Percentiles rank a stretch among this genome's conserved stretches.
Conservation (phyloP, 768 basidiomycete species). For the Termitomyces sp. region DNA sequence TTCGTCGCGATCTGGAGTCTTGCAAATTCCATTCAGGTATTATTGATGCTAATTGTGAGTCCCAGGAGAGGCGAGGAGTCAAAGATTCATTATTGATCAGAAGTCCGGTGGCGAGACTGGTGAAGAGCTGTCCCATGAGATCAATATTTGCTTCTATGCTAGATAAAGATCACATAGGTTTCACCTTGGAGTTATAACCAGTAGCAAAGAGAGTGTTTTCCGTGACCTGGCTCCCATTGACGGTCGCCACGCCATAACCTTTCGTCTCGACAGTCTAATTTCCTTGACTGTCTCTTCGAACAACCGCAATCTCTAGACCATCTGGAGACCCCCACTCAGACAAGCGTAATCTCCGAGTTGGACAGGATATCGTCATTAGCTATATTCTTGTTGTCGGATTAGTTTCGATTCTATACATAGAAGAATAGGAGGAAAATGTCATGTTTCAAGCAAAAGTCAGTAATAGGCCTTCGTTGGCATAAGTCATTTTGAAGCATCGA, state of each 20-base stretch:
- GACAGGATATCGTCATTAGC: background rate
- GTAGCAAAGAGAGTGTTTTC: conserved; percentile 24
- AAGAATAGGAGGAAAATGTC: background rate
- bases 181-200: conserved; percentile 27
- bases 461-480: too few relatives aligned
- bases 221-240: conserved; percentile 19
- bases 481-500: too few relatives aligned
- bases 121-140: conserved; percentile 19
- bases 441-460: too few relatives aligned
- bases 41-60: conserved; percentile 19
- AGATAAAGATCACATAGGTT: background rate
- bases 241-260: conserved; percentile 26
- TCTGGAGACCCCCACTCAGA: background rate
- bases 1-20: conserved; percentile 19
- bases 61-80: conserved; percentile 23
- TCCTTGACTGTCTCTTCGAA: conserved; percentile 16
- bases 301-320: background rate
- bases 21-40: conserved; percentile 22
- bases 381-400: background rate
- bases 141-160: too few relatives aligned
- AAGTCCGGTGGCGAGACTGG: conserved; percentile 21
- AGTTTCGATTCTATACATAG: background rate
- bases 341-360: too few relatives aligned
- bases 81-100: conserved; percentile 23
- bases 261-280: conserved; percentile 26